A percentile compares a stretch with the other conserved stretches of the same genome.
These are phyloP conservation scores for Ceratobasidium sp. DNA, from an alignment of 1,284 basidiomycete species.

Conservation along the genomic window DNA sequence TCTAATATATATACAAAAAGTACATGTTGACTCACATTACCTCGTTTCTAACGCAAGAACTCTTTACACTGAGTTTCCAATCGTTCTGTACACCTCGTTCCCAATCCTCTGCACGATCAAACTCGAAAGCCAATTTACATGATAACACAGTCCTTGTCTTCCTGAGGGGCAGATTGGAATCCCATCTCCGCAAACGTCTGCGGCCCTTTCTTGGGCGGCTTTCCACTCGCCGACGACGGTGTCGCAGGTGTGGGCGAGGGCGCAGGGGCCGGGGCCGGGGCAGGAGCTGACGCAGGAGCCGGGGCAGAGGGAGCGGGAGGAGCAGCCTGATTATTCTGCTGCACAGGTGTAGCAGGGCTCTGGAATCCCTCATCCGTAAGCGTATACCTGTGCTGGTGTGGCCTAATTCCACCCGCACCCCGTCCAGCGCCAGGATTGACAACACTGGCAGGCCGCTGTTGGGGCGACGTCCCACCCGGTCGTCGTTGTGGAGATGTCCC, in stretches of 20 bases:
- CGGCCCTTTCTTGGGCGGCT: slow-evolving; percentile 54
- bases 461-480: not conserved
- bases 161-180: slow-evolving; percentile 59
- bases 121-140: slow-evolving; percentile 51
- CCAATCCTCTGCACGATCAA: no score
- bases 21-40: slow-evolving; percentile 10
- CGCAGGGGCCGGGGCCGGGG: slow-evolving; percentile 46
- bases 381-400: slow-evolving; percentile 27
- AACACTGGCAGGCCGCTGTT: not conserved
- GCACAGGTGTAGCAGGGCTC: not conserved
- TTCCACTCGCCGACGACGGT: slow-evolving; percentile 39
- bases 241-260: slow-evolving; percentile 26
- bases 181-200: slow-evolving; percentile 68
- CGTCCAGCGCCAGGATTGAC: slow-evolving; percentile 10
- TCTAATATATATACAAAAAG: slow-evolving; percentile 27
- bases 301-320: slow-evolving; percentile 22
- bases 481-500: slow-evolving; percentile 23
- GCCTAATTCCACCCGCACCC: not conserved
- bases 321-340: not conserved
- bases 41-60: not conserved
- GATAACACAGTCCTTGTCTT: slow-evolving; percentile 60
- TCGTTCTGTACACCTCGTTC: not conserved
- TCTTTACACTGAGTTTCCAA: no score
- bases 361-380: slow-evolving; percentile 38
- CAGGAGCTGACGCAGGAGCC: slow-evolving; percentile 28